Percentiles rank a stretch among this genome's conserved stretches.
Conservation (phyloP, 108 stramenopile species). For the Conticribra guillardii region DNA sequence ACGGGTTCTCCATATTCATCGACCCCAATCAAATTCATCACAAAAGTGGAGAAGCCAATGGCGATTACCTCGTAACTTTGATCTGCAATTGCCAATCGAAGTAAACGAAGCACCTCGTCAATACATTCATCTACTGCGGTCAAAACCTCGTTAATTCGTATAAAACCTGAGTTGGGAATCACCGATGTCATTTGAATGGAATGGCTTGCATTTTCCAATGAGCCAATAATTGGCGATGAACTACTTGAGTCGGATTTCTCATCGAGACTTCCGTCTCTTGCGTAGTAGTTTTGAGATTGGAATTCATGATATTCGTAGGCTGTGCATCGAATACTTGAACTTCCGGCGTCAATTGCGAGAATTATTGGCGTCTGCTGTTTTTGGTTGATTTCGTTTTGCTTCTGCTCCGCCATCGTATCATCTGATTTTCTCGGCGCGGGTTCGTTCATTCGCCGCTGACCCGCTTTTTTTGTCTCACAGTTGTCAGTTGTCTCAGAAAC, state of each 20-base stretch:
- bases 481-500: too few relatives aligned
- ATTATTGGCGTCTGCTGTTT: too few relatives aligned
- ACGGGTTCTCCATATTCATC: slow-evolving; percentile 50
- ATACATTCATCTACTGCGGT: slow-evolving; percentile 62
- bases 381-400: slow-evolving; percentile 11
- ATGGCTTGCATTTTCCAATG: slow-evolving; percentile 32
- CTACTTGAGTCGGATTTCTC: not conserved
- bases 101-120: slow-evolving; percentile 50
- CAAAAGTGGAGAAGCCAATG: slow-evolving; percentile 82
- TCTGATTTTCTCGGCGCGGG: too few relatives aligned
- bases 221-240: slow-evolving; percentile 12
- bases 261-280: not conserved
- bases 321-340: slow-evolving; percentile 52
- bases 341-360: slow-evolving; percentile 77
- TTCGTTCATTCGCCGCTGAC: too few relatives aligned
- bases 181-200: slow-evolving; percentile 37
- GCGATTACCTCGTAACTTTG: slow-evolving; percentile 53
- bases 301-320: slow-evolving; percentile 24
- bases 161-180: slow-evolving; percentile 59
- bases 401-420: not conserved
- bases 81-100: slow-evolving; percentile 26
- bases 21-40: slow-evolving; percentile 82
- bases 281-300: slow-evolving; percentile 11
- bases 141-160: slow-evolving; percentile 48
- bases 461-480: too few relatives aligned